Percentiles rank a stretch among this genome's conserved stretches.
These are phyloP conservation scores for Alternaria triticimaculans DNA, from an alignment of 2,329 filamentous ascomycete species.

Conservation along the genomic window DNA sequence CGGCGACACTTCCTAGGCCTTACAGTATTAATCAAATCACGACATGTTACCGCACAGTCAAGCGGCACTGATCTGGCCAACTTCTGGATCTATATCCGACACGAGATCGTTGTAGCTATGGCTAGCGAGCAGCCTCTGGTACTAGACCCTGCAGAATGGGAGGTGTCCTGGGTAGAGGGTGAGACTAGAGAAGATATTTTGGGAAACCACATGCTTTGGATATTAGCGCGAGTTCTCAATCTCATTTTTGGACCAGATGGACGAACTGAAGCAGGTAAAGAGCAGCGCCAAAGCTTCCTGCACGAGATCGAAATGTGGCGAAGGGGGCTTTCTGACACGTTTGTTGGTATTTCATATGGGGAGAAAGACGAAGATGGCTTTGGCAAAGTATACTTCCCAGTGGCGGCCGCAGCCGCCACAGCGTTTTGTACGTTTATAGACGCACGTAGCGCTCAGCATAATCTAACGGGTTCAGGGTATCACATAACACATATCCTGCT, in stretches of 20 bases:
- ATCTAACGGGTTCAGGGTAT: constrained; percentile 25
- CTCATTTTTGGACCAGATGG: constrained; percentile 34
- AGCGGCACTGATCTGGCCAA: constrained; percentile 40
- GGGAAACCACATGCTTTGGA: constrained; percentile 42
- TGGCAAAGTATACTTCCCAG: constrained; percentile 40
- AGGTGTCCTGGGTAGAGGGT: constrained; percentile 33
- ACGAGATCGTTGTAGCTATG: constrained; percentile 43
- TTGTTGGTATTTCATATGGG: constrained; percentile 42
- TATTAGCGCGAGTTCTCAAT: constrained; percentile 40
- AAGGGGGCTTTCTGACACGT: constrained; percentile 33
- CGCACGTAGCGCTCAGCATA: neutral
- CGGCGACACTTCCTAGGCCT: constrained; percentile 41
- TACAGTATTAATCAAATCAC: constrained; percentile 38
- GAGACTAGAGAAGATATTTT: constrained; percentile 44
- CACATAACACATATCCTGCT: constrained; percentile 42
- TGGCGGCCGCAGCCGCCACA: constrained; percentile 37
- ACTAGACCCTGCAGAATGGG: constrained; percentile 41
- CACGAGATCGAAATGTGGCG: constrained; percentile 40
- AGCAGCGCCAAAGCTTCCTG: constrained; percentile 30
- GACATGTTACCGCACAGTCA: constrained; percentile 36
- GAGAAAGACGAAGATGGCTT: constrained; percentile 42
- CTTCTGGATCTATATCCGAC: constrained; percentile 46
- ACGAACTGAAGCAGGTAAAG: constrained; percentile 15
- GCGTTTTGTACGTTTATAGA: constrained; percentile 28
- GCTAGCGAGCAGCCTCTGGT: constrained; percentile 37